Conservation (phyloP, 1,284 basidiomycete genomes). For the Trichosporon faecale region DNA sequence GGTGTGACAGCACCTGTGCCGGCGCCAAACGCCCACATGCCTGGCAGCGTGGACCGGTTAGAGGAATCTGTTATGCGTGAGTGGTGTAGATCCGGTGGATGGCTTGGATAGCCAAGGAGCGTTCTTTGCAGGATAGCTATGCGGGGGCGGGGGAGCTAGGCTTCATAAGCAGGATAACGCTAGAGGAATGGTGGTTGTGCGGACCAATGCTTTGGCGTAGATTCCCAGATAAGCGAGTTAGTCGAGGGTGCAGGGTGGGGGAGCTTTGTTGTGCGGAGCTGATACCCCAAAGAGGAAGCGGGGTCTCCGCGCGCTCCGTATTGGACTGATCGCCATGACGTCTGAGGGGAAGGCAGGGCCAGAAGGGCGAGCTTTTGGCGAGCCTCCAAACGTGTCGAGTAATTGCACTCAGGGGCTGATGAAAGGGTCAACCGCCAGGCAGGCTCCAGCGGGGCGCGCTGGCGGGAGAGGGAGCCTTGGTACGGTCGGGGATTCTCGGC, state of each 20-base stretch:
- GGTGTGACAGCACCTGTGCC: not conserved
- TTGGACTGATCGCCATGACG: constrained; percentile 10
- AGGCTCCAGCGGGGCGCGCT: not conserved
- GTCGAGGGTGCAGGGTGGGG: not conserved
- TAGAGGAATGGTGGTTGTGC: not conserved
- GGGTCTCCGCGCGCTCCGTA: not conserved
- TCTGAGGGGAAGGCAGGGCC: not conserved
- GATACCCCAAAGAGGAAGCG: not conserved
- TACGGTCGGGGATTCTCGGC: not conserved
- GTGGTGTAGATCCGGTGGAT: not conserved
- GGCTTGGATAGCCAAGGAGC: not conserved
- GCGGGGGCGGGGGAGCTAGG: not conserved
- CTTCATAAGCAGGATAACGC: no score
- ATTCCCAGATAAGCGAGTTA: constrained; percentile 4
- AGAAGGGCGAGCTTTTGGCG: not conserved
- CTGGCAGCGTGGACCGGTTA: not conserved
- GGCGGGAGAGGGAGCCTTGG: not conserved
- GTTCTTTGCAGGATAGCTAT: not conserved
- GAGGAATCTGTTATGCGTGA: not conserved
- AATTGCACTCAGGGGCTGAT: not conserved
- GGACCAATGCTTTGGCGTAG: not conserved
- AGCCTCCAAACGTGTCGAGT: not conserved
- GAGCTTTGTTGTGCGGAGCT: not conserved
- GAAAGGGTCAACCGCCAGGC: not conserved
- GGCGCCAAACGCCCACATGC: no score